Evolutionary conservation across 106 monocot species (phyloP), one percentile per base, ranked within the genome.

Genomic region (Xerophyta viscosa): DNA sequence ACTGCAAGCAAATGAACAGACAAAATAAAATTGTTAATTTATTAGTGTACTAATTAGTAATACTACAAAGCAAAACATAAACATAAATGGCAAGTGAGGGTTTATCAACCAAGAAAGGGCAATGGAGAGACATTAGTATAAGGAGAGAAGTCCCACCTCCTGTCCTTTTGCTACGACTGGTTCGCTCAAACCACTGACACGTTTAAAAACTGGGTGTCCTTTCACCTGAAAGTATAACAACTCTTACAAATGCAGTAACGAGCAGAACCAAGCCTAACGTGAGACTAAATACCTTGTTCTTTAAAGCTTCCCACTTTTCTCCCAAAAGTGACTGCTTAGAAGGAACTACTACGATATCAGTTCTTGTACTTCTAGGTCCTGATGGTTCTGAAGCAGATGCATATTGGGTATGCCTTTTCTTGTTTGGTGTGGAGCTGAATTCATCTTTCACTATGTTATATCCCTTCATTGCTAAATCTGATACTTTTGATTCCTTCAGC

Each of bases 301-400:
- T 98, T 13, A 89, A 85, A 31, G 71, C 60, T 60, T 89, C 96
- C 96, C 96, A 98, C 58, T 86, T 98, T 63, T 79, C 74, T 33
- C 96, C 73, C 58, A 81, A 66, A 2, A 37, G 62, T 37, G 96
- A 89, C 42, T 73, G 69, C 54, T 86, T 98, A 28, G 79, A 62
- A 53, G 89, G 79, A 50, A 81, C 52, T 41, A 98, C 44, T 57
- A 89, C 89, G 26, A 98, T 69, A 54, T 98, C 96, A 60, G 76
- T 89, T 71, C 73, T 70, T 22, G 76, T 66, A 60, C 96, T 98
- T 69, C 66, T 81, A 56, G 63, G 68, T 45, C 56, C 78, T 30
- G 80, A 62, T 56, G 78, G 46, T 23, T 55, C 41, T 22, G 78
- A 63, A 1, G 64, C 28, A 61, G 66, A 29, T 33, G 54, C 57